Conservation (phyloP, 257 asterid genomes). For the Asclepias syriaca region DNA sequence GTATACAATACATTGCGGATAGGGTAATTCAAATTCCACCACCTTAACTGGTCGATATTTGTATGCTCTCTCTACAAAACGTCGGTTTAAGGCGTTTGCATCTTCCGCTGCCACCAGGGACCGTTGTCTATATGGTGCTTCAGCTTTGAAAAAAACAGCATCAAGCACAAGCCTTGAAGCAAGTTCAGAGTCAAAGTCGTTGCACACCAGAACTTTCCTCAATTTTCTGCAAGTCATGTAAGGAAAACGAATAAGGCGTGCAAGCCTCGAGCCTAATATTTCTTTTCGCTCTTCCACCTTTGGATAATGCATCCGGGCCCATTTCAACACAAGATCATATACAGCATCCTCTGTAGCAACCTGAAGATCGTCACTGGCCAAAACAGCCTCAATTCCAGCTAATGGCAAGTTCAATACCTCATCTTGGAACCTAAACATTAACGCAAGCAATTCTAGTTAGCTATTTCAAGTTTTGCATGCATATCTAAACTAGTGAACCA, state of each 20-base stretch:
- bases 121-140: constrained; percentile 66
- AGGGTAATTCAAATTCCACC: constrained; percentile 65
- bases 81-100: constrained; percentile 27
- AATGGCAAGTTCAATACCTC: constrained; percentile 72
- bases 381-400: constrained; percentile 68
- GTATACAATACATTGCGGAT: constrained; percentile 67
- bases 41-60: constrained; percentile 74
- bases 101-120: constrained; percentile 39
- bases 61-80: constrained; percentile 70
- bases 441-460: constrained; percentile 2
- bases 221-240: constrained; percentile 81
- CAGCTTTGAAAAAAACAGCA: constrained; percentile 73
- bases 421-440: constrained; percentile 49
- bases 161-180: constrained; percentile 66
- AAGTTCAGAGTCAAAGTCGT: constrained; percentile 55
- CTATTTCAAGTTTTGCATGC: not conserved
- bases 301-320: constrained; percentile 69
- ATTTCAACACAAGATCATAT: constrained; percentile 65
- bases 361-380: constrained; percentile 67
- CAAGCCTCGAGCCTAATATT: constrained; percentile 50
- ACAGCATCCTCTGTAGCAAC: constrained; percentile 81
- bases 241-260: constrained; percentile 70
- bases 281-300: constrained; percentile 59
- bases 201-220: constrained; percentile 56
- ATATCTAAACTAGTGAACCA: not conserved